phyloP scores from a whole-genome alignment of 805 yeast species.

The Nakazawaea ishiwadae region DNA sequence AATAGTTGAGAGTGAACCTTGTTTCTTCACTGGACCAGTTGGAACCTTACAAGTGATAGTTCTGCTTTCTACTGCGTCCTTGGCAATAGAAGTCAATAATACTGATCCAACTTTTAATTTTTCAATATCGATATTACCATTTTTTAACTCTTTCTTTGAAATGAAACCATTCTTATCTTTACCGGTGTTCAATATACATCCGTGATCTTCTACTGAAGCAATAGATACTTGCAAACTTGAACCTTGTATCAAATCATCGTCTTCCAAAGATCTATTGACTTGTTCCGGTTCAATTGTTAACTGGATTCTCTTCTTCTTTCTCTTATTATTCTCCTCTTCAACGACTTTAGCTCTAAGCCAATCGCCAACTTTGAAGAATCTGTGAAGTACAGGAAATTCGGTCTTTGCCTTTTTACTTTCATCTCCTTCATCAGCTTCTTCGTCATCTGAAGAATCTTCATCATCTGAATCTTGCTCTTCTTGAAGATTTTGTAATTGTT shows the following conservation, averaged over 20 bases:
- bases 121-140: slow-evolving; percentile 31
- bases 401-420: slow-evolving; percentile 20
- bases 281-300: slow-evolving; percentile 69
- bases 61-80: slow-evolving; percentile 42
- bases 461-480: slow-evolving; percentile 39
- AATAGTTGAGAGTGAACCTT: slow-evolving; percentile 45
- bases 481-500: slow-evolving; percentile 51
- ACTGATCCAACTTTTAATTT: slow-evolving; percentile 59
- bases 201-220: slow-evolving; percentile 86
- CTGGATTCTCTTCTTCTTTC: slow-evolving; percentile 56
- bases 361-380: slow-evolving; percentile 66
- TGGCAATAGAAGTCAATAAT: slow-evolving; percentile 53
- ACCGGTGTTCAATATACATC: slow-evolving; percentile 74
- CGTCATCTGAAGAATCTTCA: slow-evolving; percentile 33
- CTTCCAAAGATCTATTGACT: slow-evolving; percentile 57
- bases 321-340: slow-evolving; percentile 38
- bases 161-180: slow-evolving; percentile 61
- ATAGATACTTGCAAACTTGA: slow-evolving; percentile 72
- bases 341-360: slow-evolving; percentile 83
- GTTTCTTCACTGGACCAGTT: slow-evolving; percentile 40
- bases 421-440: slow-evolving; percentile 25
- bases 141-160: slow-evolving; percentile 58
- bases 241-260: slow-evolving; percentile 62
- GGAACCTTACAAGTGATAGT: slow-evolving; percentile 54
- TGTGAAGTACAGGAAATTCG: slow-evolving; percentile 52